Evolutionary conservation across 2,329 filamentous ascomycete species (phyloP).

Genomic region (Sporothrix phasma): DNA sequence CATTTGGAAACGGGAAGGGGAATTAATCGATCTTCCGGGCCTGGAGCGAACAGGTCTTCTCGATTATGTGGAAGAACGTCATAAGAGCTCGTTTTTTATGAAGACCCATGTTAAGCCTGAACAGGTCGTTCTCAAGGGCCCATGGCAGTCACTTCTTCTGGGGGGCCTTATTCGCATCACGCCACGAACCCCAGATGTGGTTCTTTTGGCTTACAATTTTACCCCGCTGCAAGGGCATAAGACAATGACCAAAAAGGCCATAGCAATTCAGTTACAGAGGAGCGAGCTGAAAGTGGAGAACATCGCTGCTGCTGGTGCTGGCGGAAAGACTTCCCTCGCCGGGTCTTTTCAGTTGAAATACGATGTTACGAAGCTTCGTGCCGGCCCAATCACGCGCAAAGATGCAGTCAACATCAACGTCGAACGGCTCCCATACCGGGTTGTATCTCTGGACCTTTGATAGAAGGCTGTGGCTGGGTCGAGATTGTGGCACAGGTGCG

Average conservation of each 20-base stretch:
- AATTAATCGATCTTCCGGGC: conserved; percentile 87
- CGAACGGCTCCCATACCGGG: conserved; percentile 64
- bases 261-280: conserved; percentile 57
- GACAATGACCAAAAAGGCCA: conserved; percentile 71
- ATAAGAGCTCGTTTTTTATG: conserved; percentile 67
- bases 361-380: conserved; percentile 73
- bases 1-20: conserved; percentile 80
- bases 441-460: conserved; percentile 76
- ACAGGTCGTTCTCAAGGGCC: conserved; percentile 57
- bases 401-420: conserved; percentile 53
- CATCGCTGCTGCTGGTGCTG: conserved; percentile 51
- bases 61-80: conserved; percentile 55
- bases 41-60: conserved; percentile 66
- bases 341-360: conserved; percentile 65
- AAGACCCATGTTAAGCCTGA: conserved; percentile 61
- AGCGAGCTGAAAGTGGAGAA: conserved; percentile 50
- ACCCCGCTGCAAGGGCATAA: conserved; percentile 67
- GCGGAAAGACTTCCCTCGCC: conserved; percentile 54
- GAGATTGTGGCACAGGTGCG: conserved; percentile 79
- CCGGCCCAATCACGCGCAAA: conserved; percentile 60
- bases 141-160: conserved; percentile 70
- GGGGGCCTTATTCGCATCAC: conserved; percentile 84
- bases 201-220: conserved; percentile 79
- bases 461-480: conserved; percentile 90
- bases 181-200: conserved; percentile 51